Base-by-base conservation (phyloP, 305 asterid species). In the Fraxinus nigra region DNA sequence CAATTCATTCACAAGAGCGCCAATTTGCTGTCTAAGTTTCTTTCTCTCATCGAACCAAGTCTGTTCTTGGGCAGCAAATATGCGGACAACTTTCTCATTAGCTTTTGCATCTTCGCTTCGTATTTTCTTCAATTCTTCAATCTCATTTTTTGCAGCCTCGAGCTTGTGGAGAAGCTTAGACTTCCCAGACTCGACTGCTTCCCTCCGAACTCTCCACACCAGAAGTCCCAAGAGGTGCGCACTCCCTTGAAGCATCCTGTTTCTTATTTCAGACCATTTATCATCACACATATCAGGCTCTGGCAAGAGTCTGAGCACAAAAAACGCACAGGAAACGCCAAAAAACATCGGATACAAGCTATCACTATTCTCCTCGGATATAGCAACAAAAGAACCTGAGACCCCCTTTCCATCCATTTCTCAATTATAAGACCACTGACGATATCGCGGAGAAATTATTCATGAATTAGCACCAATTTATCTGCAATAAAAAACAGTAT, bases 41-140 rank as follows among this genome's bases (percentile, higher is more conserved):
- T 82, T 90, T 79, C 97, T 91, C 84, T 95, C 99, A 34, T 80
- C 83, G 26, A 90, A 85, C 98, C 98, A 94, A 80, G 87, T 82
- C 83, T 95, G 99, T 56, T 95, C 98, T 28, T 97, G 87, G 14
- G 97, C 86, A 13, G 99, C 93, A 77, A 92, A 89, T 80, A 95
- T 95, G 73, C 96, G 78, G 20, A 93, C 91, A 13, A 94, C 98
- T 85, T 90, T 92, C 91, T 89, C 97, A 69, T 95, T 95, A 20
- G 99, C 99, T 83, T 86, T 95, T 6, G 93, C 98, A 35, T 92
- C 99, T 82, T 95, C 97, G 22, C 91, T 93, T 84, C 99, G 80
- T 79, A 87, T 61, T 79, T 81, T 92, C 91, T 90, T 94, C 83
- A 95, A 69, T 37, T 89, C 93, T 30, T 79, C 85, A 30, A 92